These are phyloP conservation scores for Byssothecium circinans DNA, from an alignment of 2,329 filamentous ascomycete genomes.

Conservation along the genomic window DNA sequence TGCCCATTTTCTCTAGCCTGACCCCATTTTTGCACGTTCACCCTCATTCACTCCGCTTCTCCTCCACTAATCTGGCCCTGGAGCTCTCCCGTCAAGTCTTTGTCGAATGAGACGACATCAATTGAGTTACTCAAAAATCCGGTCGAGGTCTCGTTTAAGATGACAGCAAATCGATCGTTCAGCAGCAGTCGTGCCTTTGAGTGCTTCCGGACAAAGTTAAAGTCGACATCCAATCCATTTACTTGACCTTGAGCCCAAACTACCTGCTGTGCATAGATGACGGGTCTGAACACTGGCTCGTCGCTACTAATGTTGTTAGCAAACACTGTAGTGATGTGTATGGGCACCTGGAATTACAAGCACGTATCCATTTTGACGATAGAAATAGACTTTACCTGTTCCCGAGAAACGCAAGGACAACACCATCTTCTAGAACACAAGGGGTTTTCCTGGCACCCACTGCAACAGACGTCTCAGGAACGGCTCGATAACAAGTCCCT, in stretches of 20 bases:
- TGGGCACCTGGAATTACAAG: too few species aligned
- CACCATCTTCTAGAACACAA: too few species aligned
- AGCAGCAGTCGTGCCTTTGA: not conserved
- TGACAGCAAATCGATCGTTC: constrained; percentile 7
- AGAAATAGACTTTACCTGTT: not conserved
- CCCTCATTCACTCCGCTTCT: too few species aligned
- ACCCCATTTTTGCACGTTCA: too few species aligned
- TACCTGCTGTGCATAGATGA: not conserved
- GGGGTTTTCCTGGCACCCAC: not conserved
- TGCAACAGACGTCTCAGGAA: not conserved
- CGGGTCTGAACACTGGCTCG: not conserved
- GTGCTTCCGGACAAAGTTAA: not conserved
- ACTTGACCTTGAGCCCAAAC: not conserved
- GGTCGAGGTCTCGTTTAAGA: not conserved
- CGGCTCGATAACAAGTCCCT: constrained; percentile 9
- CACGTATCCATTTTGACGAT: too few species aligned
- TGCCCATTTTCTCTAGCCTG: too few species aligned
- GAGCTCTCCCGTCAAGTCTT: too few species aligned
- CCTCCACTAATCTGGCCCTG: too few species aligned
- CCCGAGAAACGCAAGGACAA: constrained; percentile 4
- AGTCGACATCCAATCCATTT: too few species aligned
- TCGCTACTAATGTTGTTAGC: constrained; percentile 1
- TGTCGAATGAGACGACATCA: too few species aligned
- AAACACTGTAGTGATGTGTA: too few species aligned
- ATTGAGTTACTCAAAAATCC: too few species aligned